phyloP scores from a whole-genome alignment of 1,284 basidiomycete genomes.

The Sporisorium reilianum region DNA sequence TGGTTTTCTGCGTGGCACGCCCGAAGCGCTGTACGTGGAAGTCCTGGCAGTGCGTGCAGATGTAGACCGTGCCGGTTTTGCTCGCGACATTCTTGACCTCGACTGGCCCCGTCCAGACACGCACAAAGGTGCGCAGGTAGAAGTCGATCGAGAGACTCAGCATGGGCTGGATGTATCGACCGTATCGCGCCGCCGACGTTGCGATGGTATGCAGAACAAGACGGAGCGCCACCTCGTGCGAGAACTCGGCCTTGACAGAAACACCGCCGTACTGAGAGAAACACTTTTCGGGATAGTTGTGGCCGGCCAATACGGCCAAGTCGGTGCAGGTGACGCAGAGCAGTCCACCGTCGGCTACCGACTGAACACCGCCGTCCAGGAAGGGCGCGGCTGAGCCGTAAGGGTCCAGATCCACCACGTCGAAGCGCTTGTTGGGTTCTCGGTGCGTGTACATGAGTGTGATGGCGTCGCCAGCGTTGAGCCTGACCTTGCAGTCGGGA shows the following conservation, averaged over 20 bases:
- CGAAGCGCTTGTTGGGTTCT: constrained; percentile 79
- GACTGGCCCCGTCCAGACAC: constrained; percentile 80
- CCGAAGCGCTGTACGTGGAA: constrained; percentile 60
- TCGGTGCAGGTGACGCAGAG: constrained; percentile 98
- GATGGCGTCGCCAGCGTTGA: constrained; percentile 67
- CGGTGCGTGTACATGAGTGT: constrained; percentile 92
- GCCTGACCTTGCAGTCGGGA: constrained; percentile 64
- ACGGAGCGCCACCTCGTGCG: constrained; percentile 76
- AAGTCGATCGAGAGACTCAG: constrained; percentile 96
- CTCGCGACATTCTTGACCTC: constrained; percentile 82
- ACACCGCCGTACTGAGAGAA: constrained; percentile 83
- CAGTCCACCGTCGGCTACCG: constrained; percentile 82
- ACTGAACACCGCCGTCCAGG: constrained; percentile 95
- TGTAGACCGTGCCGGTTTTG: constrained; percentile 62
- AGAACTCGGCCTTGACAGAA: constrained; percentile 89
- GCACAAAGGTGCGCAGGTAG: constrained; percentile 92
- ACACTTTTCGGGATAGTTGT: constrained; percentile 88
- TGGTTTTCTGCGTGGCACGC: constrained; percentile 36
- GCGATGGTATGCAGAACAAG: constrained; percentile 88
- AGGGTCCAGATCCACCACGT: constrained; percentile 95
- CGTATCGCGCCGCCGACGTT: constrained; percentile 88
- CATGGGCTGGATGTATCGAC: constrained; percentile 90
- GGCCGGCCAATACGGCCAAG: constrained; percentile 89
- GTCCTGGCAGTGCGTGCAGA: constrained; percentile 61
- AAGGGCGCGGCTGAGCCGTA: constrained; percentile 98